phyloP scores from a whole-genome alignment of 176 grass and related monocot genomes.

The Canna indica region DNA sequence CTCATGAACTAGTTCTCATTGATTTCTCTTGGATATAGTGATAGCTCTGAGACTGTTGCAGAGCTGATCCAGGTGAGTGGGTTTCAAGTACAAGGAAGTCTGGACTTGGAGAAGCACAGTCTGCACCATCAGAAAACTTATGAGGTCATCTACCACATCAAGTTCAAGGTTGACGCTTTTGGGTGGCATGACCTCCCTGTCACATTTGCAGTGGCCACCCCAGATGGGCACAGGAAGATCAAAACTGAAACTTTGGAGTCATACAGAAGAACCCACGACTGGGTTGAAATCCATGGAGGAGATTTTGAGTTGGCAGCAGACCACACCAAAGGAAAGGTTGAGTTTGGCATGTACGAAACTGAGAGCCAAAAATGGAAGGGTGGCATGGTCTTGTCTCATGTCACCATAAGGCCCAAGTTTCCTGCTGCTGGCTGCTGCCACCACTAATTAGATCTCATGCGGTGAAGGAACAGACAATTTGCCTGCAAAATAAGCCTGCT shows the following conservation, averaged over 20 bases:
- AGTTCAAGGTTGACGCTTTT: slow-evolving; percentile 9
- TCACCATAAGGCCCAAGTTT: neutral
- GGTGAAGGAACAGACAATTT: neutral
- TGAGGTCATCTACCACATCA: neutral
- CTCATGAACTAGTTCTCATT: neutral
- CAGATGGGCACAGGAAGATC: neutral
- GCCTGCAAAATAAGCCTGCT: too few species aligned
- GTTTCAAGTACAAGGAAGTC: neutral
- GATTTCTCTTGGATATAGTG: neutral
- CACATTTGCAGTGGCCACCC: neutral
- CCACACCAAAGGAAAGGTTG: neutral
- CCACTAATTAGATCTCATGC: neutral
- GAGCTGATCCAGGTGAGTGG: slow-evolving; percentile 12
- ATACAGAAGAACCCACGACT: neutral
- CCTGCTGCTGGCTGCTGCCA: neutral
- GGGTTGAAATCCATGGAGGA: neutral
- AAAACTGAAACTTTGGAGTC: neutral
- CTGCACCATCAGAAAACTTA: neutral
- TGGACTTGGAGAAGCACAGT: neutral
- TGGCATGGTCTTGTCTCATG: neutral
- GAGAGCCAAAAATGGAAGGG: slow-evolving; percentile 2
- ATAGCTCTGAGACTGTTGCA: neutral
- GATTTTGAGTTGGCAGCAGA: neutral
- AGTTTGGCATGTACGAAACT: neutral
- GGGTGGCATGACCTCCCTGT: neutral